Base-by-base conservation (phyloP, 257 asterid species). In the Nicotiana tabacum region DNA sequence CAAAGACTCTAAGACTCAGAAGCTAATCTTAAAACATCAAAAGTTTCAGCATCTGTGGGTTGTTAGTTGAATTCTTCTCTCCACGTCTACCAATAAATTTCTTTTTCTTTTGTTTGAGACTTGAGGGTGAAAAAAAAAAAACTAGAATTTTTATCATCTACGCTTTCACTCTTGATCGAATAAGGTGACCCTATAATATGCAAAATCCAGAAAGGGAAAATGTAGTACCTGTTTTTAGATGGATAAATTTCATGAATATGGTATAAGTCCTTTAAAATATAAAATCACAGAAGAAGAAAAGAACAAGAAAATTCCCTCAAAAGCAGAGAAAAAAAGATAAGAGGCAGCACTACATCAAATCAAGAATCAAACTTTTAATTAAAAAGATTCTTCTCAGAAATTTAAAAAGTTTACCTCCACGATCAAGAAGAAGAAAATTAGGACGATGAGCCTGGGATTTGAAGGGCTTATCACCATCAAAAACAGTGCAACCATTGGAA, bases 371-470 rank as follows among this genome's bases (percentile, higher is more conserved):
- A 67, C 62, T 70, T 61, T 48, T 16, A 70, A 3, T 48, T 21
- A 27, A 6, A 72, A 46, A 21, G 24, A 5, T 12, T 30, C 10
- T 15, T 4, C 5, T n/a, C 1, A 51, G 27, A 17, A 39, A 27
- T 29, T 12, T 7, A 55, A 27, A 64, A 13, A 48, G 43, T 55
- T 7, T 82, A 93, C 98, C 98, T 84, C 99, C 99, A 33, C 99
- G 99, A 82, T 95, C 98, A 62, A 95, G 95, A 78, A 95, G 97
- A 51, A 95, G 95, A 58, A 93, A 88, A 60, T 91, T 87, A 80
- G 97, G 99, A 53, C 90, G 95, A 62, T 92, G 60, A 62, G 92
- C 85, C 77, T 90, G 92, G 33, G 98, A 88, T 87, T 89, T 95
- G 89, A 93, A 95, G 78, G 98, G 97, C 77, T 85, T 91, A 66